Base-by-base conservation (phyloP, 177 flowering plant species). In the Vitis hybrid region DNA sequence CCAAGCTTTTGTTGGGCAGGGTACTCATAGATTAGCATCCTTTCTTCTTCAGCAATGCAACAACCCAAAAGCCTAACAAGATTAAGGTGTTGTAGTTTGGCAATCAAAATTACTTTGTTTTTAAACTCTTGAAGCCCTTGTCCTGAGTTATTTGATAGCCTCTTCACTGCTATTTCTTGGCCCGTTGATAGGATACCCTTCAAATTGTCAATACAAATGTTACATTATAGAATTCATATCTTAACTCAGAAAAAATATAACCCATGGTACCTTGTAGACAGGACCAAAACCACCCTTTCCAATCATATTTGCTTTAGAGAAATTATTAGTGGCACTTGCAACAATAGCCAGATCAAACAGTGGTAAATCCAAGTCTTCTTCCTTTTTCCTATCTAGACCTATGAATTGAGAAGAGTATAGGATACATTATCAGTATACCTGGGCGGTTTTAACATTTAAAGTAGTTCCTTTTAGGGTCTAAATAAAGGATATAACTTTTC, bases 241-340 rank as follows among this genome's bases (percentile, higher is more conserved):
- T 26, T 26, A 64, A 18, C 15, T 15, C 4, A 2, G 29, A 26
- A 26, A 26, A 26, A 26, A 26, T 26, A 26, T 0, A 2, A 26
- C 29, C 10, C 6, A 0, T 15, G 6, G 51, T 63, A 81, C 82
- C 79, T 74, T 77, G 67, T 82, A 77, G 5, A 75, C 80, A 52
- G 73, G 64, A 10, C 80, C 80, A 64, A 76, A 76, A n/a, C 82
- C 82, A 21, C 80, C 82, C 61, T 76, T 60, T 12, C 82, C 80
- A 21, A 79, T 70, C 73, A 71, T 76, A 55, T 79, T 79, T 13
- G 10, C 11, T 11, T 8, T 1, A 11, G 74, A 68, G 22, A 79
- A 81, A 60, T 70, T 62, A 49, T 81, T n/a, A 1, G 84, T 81
- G 51, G 84, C 81, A 3, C n/a, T 15, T 10, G 56, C 60, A 13